phyloP scores from a whole-genome alignment of 2,329 filamentous ascomycete genomes.

The Cladorrhinum sp. region DNA sequence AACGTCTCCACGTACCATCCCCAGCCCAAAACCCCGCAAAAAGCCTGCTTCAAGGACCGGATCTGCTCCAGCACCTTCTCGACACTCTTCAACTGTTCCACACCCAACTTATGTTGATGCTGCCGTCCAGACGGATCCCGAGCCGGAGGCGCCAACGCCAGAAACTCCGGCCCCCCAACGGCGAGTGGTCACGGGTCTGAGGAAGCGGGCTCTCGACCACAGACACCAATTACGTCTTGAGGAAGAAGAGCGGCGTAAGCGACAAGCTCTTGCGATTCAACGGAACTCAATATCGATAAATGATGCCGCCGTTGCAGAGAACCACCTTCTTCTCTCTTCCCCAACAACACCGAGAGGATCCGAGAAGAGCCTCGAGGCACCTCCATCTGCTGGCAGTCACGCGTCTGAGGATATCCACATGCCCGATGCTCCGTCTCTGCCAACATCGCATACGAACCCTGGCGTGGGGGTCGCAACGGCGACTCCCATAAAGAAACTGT shows the following conservation, averaged over 20 bases:
- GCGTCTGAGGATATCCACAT: conserved; percentile 28
- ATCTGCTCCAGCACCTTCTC: conserved; percentile 33
- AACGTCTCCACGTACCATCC: conserved; percentile 21
- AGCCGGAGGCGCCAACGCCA: conserved; percentile 36
- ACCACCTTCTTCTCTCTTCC: conserved; percentile 14
- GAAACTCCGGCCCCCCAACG: conserved; percentile 41
- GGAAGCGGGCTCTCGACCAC: conserved; percentile 50
- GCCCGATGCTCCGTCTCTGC: conserved; percentile 34
- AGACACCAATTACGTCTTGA: conserved; percentile 43
- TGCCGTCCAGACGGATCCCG: conserved; percentile 53
- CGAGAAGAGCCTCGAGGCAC: conserved; percentile 10
- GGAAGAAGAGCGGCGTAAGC: conserved; percentile 37
- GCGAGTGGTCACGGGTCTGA: conserved; percentile 48
- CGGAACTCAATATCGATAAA: conserved; percentile 40
- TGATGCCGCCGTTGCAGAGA: conserved; percentile 36
- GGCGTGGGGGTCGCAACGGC: not conserved
- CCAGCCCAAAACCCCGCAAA: conserved; percentile 6
- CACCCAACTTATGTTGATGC: conserved; percentile 49
- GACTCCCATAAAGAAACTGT: conserved; percentile 35
- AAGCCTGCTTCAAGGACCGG: conserved; percentile 17
- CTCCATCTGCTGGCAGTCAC: not conserved
- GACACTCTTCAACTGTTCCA: conserved; percentile 39
- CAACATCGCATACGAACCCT: conserved; percentile 24
- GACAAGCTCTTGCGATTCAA: conserved; percentile 28
- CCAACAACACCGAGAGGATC: conserved; percentile 10